These are phyloP conservation scores for Fusarium lyarnte DNA, from an alignment of 2,329 filamentous ascomycete genomes.

Conservation along the genomic window DNA sequence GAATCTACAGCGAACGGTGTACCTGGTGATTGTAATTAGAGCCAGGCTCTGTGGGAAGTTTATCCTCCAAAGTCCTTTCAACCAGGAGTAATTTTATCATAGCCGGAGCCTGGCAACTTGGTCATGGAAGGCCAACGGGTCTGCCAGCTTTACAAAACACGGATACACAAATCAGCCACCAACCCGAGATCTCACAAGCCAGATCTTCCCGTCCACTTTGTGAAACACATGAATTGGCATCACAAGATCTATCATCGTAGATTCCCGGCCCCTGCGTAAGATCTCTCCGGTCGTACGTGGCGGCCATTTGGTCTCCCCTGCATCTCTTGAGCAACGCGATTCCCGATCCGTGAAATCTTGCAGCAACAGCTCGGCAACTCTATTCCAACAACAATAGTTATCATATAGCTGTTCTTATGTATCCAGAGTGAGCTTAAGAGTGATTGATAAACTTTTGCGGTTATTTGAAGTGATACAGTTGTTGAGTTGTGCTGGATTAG, in stretches of 20 bases:
- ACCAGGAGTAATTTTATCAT: background rate
- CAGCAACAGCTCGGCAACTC: slow-evolving; percentile 32
- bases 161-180: background rate
- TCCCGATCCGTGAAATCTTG: slow-evolving; percentile 35
- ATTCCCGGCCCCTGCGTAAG: background rate
- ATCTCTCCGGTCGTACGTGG: slow-evolving; percentile 21
- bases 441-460: background rate
- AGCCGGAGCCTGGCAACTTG: too few species aligned
- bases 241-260: background rate
- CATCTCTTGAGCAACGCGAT: slow-evolving; percentile 20
- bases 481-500: background rate
- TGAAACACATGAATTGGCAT: slow-evolving; percentile 1
- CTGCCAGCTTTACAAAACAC: background rate
- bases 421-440: too few species aligned
- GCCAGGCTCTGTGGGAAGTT: background rate
- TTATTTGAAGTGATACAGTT: background rate
- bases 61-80: background rate
- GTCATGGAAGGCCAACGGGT: background rate
- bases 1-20: background rate
- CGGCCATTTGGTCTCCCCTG: background rate
- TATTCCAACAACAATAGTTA: slow-evolving; percentile 24
- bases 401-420: background rate
- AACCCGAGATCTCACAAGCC: background rate
- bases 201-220: background rate
- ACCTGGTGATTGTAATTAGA: background rate